Evolutionary conservation across 2,329 filamentous ascomycete species (phyloP), one percentile per base, ranked within the genome.

Genomic region (Trichoderma sp.): DNA sequence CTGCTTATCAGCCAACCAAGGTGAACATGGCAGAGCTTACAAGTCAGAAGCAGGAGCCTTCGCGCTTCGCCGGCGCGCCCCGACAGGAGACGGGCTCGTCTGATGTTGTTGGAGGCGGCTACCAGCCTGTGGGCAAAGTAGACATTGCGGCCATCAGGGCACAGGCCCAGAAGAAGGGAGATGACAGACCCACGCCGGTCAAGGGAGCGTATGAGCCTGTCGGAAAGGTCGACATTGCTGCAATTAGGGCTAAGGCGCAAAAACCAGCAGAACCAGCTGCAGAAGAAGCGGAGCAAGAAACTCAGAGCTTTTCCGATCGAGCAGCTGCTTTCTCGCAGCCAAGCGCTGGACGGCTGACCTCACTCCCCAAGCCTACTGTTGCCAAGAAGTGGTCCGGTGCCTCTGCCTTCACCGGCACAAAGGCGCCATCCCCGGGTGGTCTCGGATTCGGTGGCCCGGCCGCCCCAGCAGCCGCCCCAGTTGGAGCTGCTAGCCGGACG

Each of bases 51-150:
- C 87, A 87, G 76, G 87, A 93, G 74, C 86, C 91, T 12, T 89
- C 91, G n/a, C 83, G 88, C 75, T 89, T 88, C 78, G 84, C 86
- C 69, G 81, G 84, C 68, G 80, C 86, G 34, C 77, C 83, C 53
- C 80, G 81, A 67, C 78, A 80, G 47, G 82, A 87, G 61, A 85
- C 88, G 62, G 80, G 82, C 6, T 71, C 76, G 39, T 76, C 82
- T 28, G 92, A 94, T 78, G 88, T 98, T 24, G 90, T 98, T 66
- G 92, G 84, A 78, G 96, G 96, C 58, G 92, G 88, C 18, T 99
- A 99, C 82, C 94, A 98, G 80, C 96, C 96, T 24, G 85, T 99
- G 76, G 96, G 96, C 71, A 98, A 98, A 84, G 93, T 99, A n/a
- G 95, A 99, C 78, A 98, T 99, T 82, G 92, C 92, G 28, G 95